Evolutionary conservation across 1,284 basidiomycete genomes (phyloP).

Genomic region (Cystobasidium pallidum): DNA sequence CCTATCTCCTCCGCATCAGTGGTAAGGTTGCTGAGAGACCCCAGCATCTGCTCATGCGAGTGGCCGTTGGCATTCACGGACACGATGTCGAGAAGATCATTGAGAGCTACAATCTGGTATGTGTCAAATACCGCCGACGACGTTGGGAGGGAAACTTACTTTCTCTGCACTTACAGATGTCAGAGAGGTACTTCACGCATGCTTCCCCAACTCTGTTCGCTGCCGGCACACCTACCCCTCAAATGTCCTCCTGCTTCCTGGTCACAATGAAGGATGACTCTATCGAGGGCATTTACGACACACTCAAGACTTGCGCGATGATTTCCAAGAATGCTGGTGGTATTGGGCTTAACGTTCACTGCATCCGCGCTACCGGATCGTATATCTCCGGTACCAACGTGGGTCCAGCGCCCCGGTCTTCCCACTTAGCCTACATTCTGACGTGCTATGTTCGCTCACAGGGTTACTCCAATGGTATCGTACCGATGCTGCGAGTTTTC

Average conservation of each 20-base stretch:
- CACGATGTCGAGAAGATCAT: constrained; percentile 83
- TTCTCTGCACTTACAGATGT: constrained; percentile 72
- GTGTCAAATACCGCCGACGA: no score
- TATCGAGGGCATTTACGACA: constrained; percentile 99
- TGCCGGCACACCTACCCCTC: constrained; percentile 92
- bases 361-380: constrained; percentile 90
- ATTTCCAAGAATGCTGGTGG: constrained; percentile 99
- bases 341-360: constrained; percentile 95
- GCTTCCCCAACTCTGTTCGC: constrained; percentile 99
- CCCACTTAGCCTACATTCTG: constrained; percentile 52
- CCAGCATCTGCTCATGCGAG: constrained; percentile 99
- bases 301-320: constrained; percentile 97
- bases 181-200: constrained; percentile 95
- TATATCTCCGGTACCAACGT: constrained; percentile 58
- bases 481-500: constrained; percentile 98
- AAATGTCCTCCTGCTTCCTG: constrained; percentile 97
- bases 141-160: background rate
- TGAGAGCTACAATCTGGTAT: constrained; percentile 66
- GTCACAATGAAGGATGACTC: constrained; percentile 99
- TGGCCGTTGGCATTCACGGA: constrained; percentile 96
- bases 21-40: constrained; percentile 95
- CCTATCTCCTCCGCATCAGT: constrained; percentile 92
- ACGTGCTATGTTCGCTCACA: constrained; percentile 64
- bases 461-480: constrained; percentile 97
- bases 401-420: constrained; percentile 17